Base-by-base conservation (phyloP, 495 filamentous ascomycete genomes). In the Gamarada debralockiae region DNA sequence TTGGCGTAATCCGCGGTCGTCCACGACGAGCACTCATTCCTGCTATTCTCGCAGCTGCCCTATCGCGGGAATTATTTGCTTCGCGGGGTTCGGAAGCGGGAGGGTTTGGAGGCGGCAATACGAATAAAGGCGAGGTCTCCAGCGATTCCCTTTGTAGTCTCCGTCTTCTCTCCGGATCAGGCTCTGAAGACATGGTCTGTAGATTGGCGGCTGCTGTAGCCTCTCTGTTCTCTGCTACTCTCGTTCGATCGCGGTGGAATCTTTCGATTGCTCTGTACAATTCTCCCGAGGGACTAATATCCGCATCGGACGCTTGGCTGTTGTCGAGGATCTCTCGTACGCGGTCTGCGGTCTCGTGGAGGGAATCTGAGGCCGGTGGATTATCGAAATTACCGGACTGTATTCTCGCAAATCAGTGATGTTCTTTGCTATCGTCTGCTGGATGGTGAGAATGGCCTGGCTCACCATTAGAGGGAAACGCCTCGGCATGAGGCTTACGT, bases 301-400 rank as follows among this genome's bases (percentile, higher is more conserved):
- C 58, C 9, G 25, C 27, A 56, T 65, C 59, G 12, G 63, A 50
- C 6, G 63, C 48, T 40, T 56, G 63, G 57, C 60, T 63, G 50
- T 65, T 66, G 64, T 76, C 64, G 62, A 72, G 62, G 34, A 70
- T 67, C 43, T 53, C 70, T 23, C 57, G 57, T 17, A 64, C 56
- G 20, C 69, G 71, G 55, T 75, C 65, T 47, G 69, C 69, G n/a
- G 62, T 67, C 58, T 62, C 64, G 53, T 58, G 69, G 39, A 53
- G 52, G 49, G 55, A 71, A 47, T 70, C 74, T 48, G 74, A 75
- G 44, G 78, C 71, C 37, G 76, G 70, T 48, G 73, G 78, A 57
- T 76, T 73, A 63, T 81, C 75, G 62, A 75, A 75, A 66, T 82
- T 80, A 52, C 75, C 76, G 64, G 81, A 85, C 82, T 86, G 59